Percentiles rank a stretch among this genome's conserved stretches.
These are phyloP conservation scores for Pseudognaphalium luteoalbum DNA, from an alignment of 129 eudicot species.

Conservation along the genomic window DNA sequence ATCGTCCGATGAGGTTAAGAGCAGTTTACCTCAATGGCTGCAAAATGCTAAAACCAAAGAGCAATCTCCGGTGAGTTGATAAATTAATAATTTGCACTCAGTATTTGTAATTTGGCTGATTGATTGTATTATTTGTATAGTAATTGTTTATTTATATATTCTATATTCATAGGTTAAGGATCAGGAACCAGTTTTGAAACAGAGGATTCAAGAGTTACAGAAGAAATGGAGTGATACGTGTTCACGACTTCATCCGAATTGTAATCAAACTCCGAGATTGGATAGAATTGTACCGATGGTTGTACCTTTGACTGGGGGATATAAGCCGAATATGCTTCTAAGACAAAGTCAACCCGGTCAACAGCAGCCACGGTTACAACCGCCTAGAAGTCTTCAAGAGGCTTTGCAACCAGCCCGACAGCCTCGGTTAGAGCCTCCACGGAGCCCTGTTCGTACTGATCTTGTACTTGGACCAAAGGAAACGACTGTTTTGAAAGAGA, in stretches of 20 bases:
- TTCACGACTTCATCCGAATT: conserved; percentile 68
- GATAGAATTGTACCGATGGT: conserved; percentile 48
- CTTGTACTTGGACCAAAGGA: conserved; percentile 73
- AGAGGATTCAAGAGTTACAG: conserved; percentile 61
- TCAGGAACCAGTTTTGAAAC: conserved; percentile 48
- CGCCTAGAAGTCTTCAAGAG: conserved; percentile 44
- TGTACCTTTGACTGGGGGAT: conserved; percentile 51
- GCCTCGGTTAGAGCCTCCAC: conserved; percentile 45
- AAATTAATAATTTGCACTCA: neutral
- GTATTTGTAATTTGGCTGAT: neutral
- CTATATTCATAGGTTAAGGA: conserved; percentile 51
- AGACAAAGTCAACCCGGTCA: conserved; percentile 47
- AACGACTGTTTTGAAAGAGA: conserved; percentile 28
- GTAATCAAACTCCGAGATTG: conserved; percentile 43
- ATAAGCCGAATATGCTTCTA: conserved; percentile 55
- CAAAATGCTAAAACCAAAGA: conserved; percentile 61
- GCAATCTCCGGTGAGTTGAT: conserved; percentile 42
- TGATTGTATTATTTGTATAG: neutral
- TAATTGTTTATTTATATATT: neutral
- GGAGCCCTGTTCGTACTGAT: conserved; percentile 79
- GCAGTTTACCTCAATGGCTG: conserved; percentile 81
- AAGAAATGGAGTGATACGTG: conserved; percentile 88
- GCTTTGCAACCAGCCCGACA: conserved; percentile 46
- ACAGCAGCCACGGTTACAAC: conserved; percentile 59
- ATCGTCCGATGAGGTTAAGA: conserved; percentile 46